These are phyloP conservation scores for Phascolomyces articulosus DNA, from an alignment of 371 early-diverging fungal species.

Conservation along the genomic window DNA sequence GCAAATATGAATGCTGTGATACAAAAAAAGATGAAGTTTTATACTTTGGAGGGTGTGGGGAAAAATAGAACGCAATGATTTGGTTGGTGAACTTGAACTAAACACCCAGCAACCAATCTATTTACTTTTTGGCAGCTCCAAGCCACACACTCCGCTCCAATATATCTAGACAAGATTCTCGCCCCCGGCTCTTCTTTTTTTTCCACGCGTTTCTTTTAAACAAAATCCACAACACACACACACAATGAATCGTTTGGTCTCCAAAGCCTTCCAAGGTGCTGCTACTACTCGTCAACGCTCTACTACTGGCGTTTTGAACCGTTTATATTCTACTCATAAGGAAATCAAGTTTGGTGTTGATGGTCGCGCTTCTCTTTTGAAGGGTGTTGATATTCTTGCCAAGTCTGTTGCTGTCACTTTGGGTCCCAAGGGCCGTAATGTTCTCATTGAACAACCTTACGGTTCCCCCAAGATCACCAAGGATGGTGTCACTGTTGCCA, in stretches of 20 bases:
- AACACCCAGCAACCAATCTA: too few species aligned
- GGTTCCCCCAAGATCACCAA: conserved; percentile 99
- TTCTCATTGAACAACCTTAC: conserved; percentile 96
- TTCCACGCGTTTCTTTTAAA: conserved; percentile 13
- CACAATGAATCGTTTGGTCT: conserved; percentile 48
- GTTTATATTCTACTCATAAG: conserved; percentile 90
- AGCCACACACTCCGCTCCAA: neutral
- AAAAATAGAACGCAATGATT: too few species aligned
- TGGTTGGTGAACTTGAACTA: too few species aligned
- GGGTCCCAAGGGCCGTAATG: conserved; percentile 98
- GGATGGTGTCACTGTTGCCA: conserved; percentile 99
- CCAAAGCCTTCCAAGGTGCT: conserved; percentile 41
- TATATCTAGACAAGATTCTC: neutral
- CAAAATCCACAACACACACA: neutral
- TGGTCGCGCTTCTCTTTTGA: conserved; percentile 89
- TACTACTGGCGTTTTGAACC: conserved; percentile 51
- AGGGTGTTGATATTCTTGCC: conserved; percentile 95
- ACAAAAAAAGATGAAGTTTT: too few species aligned
- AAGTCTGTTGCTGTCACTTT: conserved; percentile 98
- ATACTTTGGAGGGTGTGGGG: too few species aligned
- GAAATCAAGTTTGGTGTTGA: conserved; percentile 96
- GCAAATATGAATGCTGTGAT: too few species aligned
- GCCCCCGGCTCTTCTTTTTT: conserved; percentile 10
- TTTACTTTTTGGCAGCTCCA: too few species aligned
- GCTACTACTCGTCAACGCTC: conserved; percentile 27